phyloP scores from a whole-genome alignment of 1,139 yeast species.

The Yamadazyma jaroonii region DNA sequence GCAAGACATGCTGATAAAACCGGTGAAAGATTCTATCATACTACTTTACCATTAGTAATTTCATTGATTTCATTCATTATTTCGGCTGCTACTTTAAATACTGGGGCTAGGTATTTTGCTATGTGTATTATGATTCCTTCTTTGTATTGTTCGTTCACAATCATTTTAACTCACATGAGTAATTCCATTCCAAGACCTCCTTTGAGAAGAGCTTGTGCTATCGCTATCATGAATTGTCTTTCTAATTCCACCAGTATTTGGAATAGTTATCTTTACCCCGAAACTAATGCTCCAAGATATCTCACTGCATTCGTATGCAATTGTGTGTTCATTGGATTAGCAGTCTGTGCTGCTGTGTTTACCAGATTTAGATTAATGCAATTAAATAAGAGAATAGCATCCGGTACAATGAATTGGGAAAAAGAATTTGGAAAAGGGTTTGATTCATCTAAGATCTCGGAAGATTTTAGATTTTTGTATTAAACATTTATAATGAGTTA shows the following conservation, averaged over 20 bases:
- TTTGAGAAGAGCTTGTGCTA: conserved; percentile 50
- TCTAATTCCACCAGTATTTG: conserved; percentile 54
- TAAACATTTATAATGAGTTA: conserved; percentile 9
- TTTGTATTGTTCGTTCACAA: conserved; percentile 54
- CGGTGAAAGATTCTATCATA: conserved; percentile 56
- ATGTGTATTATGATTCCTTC: conserved; percentile 63
- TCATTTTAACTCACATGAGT: conserved; percentile 56
- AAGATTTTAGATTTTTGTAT: conserved; percentile 43
- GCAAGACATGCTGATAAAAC: conserved; percentile 57
- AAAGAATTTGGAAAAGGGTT: conserved; percentile 47
- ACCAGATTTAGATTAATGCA: conserved; percentile 36
- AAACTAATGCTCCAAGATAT: conserved; percentile 41
- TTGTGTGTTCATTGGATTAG: conserved; percentile 42
- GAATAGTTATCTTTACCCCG: conserved; percentile 50
- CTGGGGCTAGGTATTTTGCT: conserved; percentile 59
- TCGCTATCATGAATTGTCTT: conserved; percentile 50
- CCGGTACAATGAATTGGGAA: conserved; percentile 52
- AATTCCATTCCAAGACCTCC: conserved; percentile 53
- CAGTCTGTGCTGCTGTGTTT: conserved; percentile 38
- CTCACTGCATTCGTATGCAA: conserved; percentile 47
- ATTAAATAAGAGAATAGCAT: conserved; percentile 42
- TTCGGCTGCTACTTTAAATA: conserved; percentile 51
- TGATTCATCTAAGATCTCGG: conserved; percentile 41
- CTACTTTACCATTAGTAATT: conserved; percentile 40
- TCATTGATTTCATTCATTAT: conserved; percentile 52